A percentile compares a stretch with the other conserved stretches of the same genome.
Evolutionary conservation across 352 stramenopile genomes (phyloP).

Genomic region (Elongisporangium prolatum): DNA sequence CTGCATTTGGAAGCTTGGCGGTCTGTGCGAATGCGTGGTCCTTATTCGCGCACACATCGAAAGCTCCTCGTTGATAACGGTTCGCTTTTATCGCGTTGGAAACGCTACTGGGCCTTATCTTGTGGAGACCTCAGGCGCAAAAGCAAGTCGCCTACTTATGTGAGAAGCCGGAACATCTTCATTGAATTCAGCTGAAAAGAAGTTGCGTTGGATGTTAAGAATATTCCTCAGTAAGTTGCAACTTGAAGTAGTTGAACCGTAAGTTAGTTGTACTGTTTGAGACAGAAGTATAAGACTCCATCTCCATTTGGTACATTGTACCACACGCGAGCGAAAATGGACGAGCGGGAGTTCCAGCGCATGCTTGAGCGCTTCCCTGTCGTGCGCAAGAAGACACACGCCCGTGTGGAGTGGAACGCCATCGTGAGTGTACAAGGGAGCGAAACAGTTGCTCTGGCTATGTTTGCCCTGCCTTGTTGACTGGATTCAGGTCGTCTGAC

Average conservation of each 20-base stretch:
- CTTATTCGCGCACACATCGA: neutral
- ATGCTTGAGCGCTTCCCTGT: conserved; percentile 71
- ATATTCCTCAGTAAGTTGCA: neutral
- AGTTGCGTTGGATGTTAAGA: neutral
- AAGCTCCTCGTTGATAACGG: neutral
- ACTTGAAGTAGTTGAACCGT: too few relatives aligned
- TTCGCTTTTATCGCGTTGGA: neutral
- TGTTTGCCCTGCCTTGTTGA: neutral
- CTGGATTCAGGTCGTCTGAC: neutral
- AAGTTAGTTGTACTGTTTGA: neutral
- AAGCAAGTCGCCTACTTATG: neutral
- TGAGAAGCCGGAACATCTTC: neutral
- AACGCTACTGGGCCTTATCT: neutral
- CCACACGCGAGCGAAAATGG: conserved; percentile 26
- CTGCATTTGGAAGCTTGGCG: too few relatives aligned
- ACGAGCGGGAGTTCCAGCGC: conserved; percentile 64
- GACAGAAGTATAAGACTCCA: neutral
- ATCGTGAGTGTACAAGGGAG: conserved; percentile 26
- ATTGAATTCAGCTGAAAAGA: neutral
- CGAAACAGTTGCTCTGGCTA: neutral
- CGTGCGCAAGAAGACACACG: conserved; percentile 75
- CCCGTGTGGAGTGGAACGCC: conserved; percentile 76
- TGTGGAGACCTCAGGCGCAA: neutral
- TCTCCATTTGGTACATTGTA: neutral
- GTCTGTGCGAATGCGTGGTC: neutral